Percentiles rank a stretch among this genome's conserved stretches.
Evolutionary conservation across 2,329 filamentous ascomycete species (phyloP).

Genomic region (Escovopsis sp.): DNA sequence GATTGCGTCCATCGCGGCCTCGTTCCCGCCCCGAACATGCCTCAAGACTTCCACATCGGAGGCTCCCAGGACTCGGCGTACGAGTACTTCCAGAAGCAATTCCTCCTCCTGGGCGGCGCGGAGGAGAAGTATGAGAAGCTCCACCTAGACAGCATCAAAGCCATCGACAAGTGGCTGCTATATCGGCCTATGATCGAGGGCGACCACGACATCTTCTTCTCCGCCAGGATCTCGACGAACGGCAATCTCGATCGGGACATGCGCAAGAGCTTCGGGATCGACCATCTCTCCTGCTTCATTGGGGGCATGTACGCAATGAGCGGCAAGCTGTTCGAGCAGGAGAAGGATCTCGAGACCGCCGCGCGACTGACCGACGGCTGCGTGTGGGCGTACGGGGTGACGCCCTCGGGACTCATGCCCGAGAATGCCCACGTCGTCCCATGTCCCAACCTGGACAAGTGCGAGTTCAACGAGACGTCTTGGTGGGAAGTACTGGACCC

Average conservation of each 20-base stretch:
- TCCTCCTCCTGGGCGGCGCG: conserved; percentile 60
- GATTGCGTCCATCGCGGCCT: conserved; percentile 48
- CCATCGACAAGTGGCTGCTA: conserved; percentile 57
- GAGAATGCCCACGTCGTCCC: conserved; percentile 31
- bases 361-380: conserved; percentile 52
- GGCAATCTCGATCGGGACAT: conserved; percentile 26
- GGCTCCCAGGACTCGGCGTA: conserved; percentile 56
- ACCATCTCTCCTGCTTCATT: conserved; percentile 52
- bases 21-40: conserved; percentile 25
- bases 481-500: conserved; percentile 37
- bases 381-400: conserved; percentile 52
- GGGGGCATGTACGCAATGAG: conserved; percentile 56
- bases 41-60: conserved; percentile 42
- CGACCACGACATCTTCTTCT: conserved; percentile 56
- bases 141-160: conserved; percentile 52
- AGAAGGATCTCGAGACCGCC: conserved; percentile 46
- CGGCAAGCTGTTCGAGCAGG: conserved; percentile 43
- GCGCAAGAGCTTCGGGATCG: conserved; percentile 40
- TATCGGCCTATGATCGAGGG: conserved; percentile 61
- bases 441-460: conserved; percentile 31
- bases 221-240: conserved; percentile 41
- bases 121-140: conserved; percentile 57
- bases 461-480: conserved; percentile 33
- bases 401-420: conserved; percentile 48
- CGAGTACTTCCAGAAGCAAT: conserved; percentile 53